Base-by-base conservation (phyloP, 768 basidiomycete species). In the Leucogyrophana mollusca region DNA sequence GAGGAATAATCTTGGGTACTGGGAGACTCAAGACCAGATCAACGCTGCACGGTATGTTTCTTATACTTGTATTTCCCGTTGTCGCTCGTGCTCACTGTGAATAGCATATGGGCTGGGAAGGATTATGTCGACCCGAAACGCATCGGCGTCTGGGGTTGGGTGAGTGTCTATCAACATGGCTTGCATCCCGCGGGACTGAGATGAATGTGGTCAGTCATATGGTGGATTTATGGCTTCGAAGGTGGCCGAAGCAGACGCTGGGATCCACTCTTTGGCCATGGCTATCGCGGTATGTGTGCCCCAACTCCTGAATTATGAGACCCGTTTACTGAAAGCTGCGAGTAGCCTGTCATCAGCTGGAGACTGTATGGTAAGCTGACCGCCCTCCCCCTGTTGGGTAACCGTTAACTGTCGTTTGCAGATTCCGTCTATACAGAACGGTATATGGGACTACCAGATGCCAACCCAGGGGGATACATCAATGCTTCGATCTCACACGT, bases 61-160 rank as follows among this genome's bases (percentile, higher is more conserved):
- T 49, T 38, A 34, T 36, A 49, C 37, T 52, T 48, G 27, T 34
- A 37, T 43, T 35, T 37, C n/a, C 18, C 40, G 21, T 22, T 23
- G 51, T 42, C 44, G 9, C 16, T 45, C 34, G 34, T 25, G 4
- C 37, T 51, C 22, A 51, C 27, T 35, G 16, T 36, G 39, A 18
- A 10, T 49, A 90, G 90, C 45, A 69, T 84, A 38, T 96, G 92
- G 90, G 90, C 87, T 2, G 74, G 82, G 53, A 90, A 88, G 65
- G 73, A 79, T 13, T 98, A 97, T 60, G 87, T 98, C 2, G 96
- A 99, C 63, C 73, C 81, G 32, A 82, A 79, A 62, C 74, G 93
- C 36, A 89, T 98, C 38, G 96, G 95, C 0, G 87, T 98, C 41
- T 97, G 94, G 94, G 96, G 96, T 34, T 98, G 96, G 95, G 91